A percentile compares a stretch with the other conserved stretches of the same genome.
Conservation (phyloP, 352 stramenopile species). For the Plasmopara halstedii region DNA sequence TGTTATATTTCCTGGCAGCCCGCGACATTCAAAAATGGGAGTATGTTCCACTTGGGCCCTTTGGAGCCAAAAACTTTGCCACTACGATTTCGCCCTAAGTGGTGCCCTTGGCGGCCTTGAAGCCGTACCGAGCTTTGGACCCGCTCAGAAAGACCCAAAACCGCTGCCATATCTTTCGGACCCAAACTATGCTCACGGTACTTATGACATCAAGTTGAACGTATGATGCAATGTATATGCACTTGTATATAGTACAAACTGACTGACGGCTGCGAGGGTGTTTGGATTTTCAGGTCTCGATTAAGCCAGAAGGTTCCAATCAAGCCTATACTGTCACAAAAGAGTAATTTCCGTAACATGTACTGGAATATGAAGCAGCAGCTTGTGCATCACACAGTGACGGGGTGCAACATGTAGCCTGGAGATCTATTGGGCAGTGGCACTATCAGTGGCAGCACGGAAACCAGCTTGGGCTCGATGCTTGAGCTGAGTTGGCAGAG, state of each 20-base stretch:
- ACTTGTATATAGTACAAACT: background rate
- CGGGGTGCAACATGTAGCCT: conserved; percentile 94
- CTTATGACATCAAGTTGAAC: conserved; percentile 87
- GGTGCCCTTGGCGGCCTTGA: conserved; percentile 90
- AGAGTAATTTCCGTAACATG: conserved; percentile 93
- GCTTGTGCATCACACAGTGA: conserved; percentile 95
- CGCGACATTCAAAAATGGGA: conserved; percentile 95
- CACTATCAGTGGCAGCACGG: conserved; percentile 90
- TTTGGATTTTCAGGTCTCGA: conserved; percentile 26
- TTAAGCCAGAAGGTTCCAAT: conserved; percentile 53
- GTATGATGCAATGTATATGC: conserved; percentile 16
- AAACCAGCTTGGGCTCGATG: conserved; percentile 90
- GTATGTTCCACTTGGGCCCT: conserved; percentile 96
- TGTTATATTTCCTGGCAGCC: conserved; percentile 15
- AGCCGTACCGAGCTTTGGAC: conserved; percentile 91
- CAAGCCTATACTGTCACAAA: conserved; percentile 70
- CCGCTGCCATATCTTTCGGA: conserved; percentile 93
- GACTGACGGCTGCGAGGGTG: background rate
- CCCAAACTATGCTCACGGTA: conserved; percentile 78
- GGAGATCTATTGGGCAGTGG: conserved; percentile 92
- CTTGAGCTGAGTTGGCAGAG: conserved; percentile 95
- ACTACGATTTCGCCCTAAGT: conserved; percentile 97
- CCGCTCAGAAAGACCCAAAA: conserved; percentile 78
- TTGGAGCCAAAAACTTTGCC: conserved; percentile 96
- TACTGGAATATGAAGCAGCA: conserved; percentile 98